These are phyloP conservation scores for Plenodomus lindquistii DNA, from an alignment of 2,329 filamentous ascomycete genomes.

Conservation along the genomic window DNA sequence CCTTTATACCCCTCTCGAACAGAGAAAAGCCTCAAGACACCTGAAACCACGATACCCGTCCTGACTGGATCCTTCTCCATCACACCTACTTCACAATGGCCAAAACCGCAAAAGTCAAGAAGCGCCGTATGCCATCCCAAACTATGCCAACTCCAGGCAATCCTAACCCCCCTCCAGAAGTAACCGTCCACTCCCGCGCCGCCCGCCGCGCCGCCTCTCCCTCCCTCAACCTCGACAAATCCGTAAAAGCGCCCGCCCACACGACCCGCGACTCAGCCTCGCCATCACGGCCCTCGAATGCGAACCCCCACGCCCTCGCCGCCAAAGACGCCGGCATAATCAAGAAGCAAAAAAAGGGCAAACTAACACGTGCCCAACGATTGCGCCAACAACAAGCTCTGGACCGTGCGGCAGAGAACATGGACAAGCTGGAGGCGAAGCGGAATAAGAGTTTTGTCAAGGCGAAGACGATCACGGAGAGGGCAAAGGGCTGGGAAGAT, in stretches of 20 bases:
- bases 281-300: slow-evolving; percentile 23
- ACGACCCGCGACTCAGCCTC: slow-evolving; percentile 38
- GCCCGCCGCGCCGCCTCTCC: slow-evolving; percentile 73
- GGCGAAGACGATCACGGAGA: slow-evolving; percentile 53
- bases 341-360: slow-evolving; percentile 61
- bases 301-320: slow-evolving; percentile 62
- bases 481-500: slow-evolving; percentile 49
- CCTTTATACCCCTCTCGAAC: too few species aligned
- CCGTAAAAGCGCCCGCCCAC: slow-evolving; percentile 57
- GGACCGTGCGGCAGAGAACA: slow-evolving; percentile 58
- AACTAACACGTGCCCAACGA: slow-evolving; percentile 56
- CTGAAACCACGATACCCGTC: too few species aligned
- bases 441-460: slow-evolving; percentile 56
- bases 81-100: slow-evolving; percentile 38
- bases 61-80: too few species aligned
- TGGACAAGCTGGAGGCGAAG: slow-evolving; percentile 61
- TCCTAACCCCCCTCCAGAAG: slow-evolving; percentile 50
- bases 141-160: neutral
- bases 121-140: slow-evolving; percentile 38
- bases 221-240: slow-evolving; percentile 72
- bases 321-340: slow-evolving; percentile 74
- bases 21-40: too few species aligned
- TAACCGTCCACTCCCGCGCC: slow-evolving; percentile 72
- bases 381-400: slow-evolving; percentile 52
- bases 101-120: slow-evolving; percentile 53